A percentile compares a stretch with the other conserved stretches of the same genome.
phyloP scores from a whole-genome alignment of 352 stramenopile genomes.

The Phytopythium sindhum region DNA sequence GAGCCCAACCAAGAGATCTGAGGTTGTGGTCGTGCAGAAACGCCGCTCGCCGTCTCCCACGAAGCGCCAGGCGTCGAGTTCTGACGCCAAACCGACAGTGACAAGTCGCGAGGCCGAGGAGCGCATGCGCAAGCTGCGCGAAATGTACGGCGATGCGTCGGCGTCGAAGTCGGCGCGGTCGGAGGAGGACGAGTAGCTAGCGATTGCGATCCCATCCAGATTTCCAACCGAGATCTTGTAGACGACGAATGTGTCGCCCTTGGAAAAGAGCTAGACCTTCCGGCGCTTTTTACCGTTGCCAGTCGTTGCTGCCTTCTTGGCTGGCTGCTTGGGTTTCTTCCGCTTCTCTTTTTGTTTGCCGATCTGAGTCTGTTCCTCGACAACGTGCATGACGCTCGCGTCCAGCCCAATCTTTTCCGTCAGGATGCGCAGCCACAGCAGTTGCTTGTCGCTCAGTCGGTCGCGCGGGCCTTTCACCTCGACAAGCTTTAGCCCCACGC shows the following conservation, averaged over 20 bases:
- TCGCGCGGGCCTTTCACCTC: slow-evolving; percentile 88
- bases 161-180: slow-evolving; percentile 8
- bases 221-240: background rate
- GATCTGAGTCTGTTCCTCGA: slow-evolving; percentile 52
- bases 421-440: slow-evolving; percentile 73
- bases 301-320: background rate
- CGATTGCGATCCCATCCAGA: background rate
- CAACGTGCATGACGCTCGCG: slow-evolving; percentile 65
- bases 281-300: slow-evolving; percentile 4
- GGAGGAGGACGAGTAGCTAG: slow-evolving; percentile 7
- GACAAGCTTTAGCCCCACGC: slow-evolving; percentile 55
- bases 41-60: slow-evolving; percentile 25
- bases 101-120: slow-evolving; percentile 45
- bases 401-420: slow-evolving; percentile 51
- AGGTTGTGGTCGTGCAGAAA: slow-evolving; percentile 39
- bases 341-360: slow-evolving; percentile 29
- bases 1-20: slow-evolving; percentile 59
- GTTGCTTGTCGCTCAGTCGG: slow-evolving; percentile 77
- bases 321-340: slow-evolving; percentile 1
- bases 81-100: background rate
- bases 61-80: slow-evolving; percentile 8
- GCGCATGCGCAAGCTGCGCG: slow-evolving; percentile 63
- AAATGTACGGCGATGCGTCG: slow-evolving; percentile 83
- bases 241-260: background rate
- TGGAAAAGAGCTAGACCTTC: background rate